Evolutionary conservation across 2,329 filamentous ascomycete species (phyloP), one percentile per base, ranked within the genome.

Genomic region (Sordariomycetes sp.): DNA sequence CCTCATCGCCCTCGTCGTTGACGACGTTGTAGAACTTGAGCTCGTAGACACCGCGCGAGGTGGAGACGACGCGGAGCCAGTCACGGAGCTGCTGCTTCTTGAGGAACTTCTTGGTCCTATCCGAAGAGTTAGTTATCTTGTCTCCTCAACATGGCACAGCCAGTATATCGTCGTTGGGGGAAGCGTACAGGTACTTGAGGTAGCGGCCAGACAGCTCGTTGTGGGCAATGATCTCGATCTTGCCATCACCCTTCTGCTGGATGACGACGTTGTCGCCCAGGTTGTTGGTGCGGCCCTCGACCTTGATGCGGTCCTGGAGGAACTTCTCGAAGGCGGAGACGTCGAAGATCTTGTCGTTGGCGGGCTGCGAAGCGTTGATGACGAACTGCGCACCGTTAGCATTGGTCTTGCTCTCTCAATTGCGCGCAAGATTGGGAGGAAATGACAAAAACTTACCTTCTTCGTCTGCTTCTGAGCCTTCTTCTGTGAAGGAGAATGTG

Each of bases 1-100:
- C 92, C 61, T 98, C 92, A 52, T 96, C 92, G 54, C 77, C 88
- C 64, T 88, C 90, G 65, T 98, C 92, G 69, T 94, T 92, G 59
- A 95, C 90, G 61, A 98, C 88, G 78, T 98, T 98, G 87, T 94
- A 98, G 88, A 98, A 98, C 76, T 94, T 88, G 70, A 98, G 83
- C 78, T 95, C 88, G 76, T 98, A 98, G 49, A 95, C 88, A 63
- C 92, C 90, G 75, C 90, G 90, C 66, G 84, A 87, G 64, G 90
- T 96, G 54, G 87, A 93, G 60, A 98, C 92, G 55, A 98, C 90
- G 58, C 92, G 88, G 61, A 98, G 85, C 92, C 92, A 98, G 78
- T 98, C 92, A 73, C 92, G 86, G 64, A 98, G 86, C 80, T 96
- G 90, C 78, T 95, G 86, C 86, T 98, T 98, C 87, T 98, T 98